Evolutionary conservation across 352 stramenopile genomes (phyloP).

Genomic region (Phytophthora fragariae): DNA sequence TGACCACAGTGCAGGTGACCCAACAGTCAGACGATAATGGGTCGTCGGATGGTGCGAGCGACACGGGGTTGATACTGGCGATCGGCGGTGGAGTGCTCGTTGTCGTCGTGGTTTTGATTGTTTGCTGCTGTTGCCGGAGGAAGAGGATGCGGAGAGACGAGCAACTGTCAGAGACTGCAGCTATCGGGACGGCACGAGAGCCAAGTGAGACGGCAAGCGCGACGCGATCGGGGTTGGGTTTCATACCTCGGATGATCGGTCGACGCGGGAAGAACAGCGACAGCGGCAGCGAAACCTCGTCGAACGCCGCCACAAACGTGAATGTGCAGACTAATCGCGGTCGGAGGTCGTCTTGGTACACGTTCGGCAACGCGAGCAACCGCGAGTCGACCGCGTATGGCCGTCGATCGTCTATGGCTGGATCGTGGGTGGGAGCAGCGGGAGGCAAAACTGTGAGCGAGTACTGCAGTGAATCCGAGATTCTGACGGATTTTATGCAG

Average conservation of each 20-base stretch:
- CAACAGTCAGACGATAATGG: conserved; percentile 20
- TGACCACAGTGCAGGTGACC: conserved; percentile 22
- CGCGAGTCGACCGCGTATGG: conserved; percentile 28
- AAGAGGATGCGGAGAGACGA: conserved; percentile 21
- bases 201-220: conserved; percentile 13
- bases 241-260: conserved; percentile 31
- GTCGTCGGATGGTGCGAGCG: background rate
- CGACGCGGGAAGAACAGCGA: conserved; percentile 24
- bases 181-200: conserved; percentile 14
- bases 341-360: conserved; percentile 44
- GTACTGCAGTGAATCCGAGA: conserved; percentile 69
- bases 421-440: conserved; percentile 33
- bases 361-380: conserved; percentile 38
- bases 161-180: conserved; percentile 9
- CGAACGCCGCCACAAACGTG: conserved; percentile 29
- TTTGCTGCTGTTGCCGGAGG: conserved; percentile 36
- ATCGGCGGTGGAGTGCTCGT: conserved; percentile 31
- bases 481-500: conserved; percentile 57
- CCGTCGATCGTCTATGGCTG: conserved; percentile 40
- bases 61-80: conserved; percentile 24
- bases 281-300: conserved; percentile 31
- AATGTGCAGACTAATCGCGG: conserved; percentile 30
- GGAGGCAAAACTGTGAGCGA: conserved; percentile 59
- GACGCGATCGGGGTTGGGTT: conserved; percentile 17
- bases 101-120: conserved; percentile 18